phyloP scores from a whole-genome alignment of 2,329 filamentous ascomycete genomes.

The Nemania sp. region DNA sequence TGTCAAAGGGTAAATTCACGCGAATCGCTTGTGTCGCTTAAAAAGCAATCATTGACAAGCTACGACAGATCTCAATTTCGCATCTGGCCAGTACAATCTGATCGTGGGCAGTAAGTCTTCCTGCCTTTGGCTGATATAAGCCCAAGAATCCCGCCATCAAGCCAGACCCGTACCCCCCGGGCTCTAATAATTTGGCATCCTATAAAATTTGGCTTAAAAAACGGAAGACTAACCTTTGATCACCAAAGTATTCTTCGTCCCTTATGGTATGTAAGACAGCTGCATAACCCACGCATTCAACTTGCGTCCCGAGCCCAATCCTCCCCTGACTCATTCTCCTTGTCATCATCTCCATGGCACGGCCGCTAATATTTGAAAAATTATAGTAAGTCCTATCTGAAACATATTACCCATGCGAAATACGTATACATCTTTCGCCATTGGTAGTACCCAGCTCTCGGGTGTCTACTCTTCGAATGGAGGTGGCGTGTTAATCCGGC shows the following conservation, averaged over 20 bases:
- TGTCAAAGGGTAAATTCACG: slow-evolving; percentile 43
- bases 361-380: slow-evolving; percentile 1
- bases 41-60: slow-evolving; percentile 1
- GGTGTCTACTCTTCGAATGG: neutral
- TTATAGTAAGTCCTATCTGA: slow-evolving; percentile 15
- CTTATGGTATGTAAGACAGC: slow-evolving; percentile 50
- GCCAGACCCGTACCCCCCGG: neutral
- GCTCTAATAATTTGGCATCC: neutral
- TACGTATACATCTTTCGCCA: too few relatives aligned
- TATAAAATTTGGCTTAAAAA: neutral
- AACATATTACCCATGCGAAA: neutral
- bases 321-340: neutral
- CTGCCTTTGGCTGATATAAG: neutral
- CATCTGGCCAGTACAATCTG: slow-evolving; percentile 68
- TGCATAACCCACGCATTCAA: too few relatives aligned
- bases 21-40: neutral
- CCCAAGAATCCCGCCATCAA: neutral
- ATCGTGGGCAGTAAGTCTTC: slow-evolving; percentile 55
- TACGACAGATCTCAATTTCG: slow-evolving; percentile 59
- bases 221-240: slow-evolving; percentile 7
- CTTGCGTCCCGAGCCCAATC: too few relatives aligned
- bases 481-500: neutral
- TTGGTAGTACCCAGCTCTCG: neutral
- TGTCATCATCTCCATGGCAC: neutral
- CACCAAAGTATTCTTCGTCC: slow-evolving; percentile 40